phyloP scores from a whole-genome alignment of 176 grass and related monocot genomes.

The Triticum aestivum region DNA sequence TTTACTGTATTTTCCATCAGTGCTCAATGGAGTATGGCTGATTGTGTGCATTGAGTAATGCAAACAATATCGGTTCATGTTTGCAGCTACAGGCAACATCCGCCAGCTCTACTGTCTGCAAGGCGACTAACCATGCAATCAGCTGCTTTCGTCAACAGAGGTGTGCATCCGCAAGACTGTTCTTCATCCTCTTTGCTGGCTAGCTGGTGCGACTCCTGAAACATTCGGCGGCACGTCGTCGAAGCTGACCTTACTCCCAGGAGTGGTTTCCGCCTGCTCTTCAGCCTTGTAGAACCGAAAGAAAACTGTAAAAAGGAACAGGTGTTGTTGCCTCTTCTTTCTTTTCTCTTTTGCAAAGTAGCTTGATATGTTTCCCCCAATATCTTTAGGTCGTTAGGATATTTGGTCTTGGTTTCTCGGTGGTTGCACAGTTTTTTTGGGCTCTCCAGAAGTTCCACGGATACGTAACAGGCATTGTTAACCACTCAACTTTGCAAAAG shows the following conservation, averaged over 20 bases:
- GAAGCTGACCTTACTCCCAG: conserved; percentile 40
- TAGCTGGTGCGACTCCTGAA: conserved; percentile 8
- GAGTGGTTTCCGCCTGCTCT: not conserved
- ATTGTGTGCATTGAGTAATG: not conserved
- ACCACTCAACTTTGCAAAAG: not conserved
- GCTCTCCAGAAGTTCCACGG: conserved; percentile 24
- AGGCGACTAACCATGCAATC: conserved; percentile 50
- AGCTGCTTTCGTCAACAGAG: not conserved
- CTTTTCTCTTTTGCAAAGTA: not conserved
- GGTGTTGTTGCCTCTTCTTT: not conserved
- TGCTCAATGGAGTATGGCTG: not conserved
- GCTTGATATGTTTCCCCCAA: not conserved
- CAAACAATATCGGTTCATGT: conserved; percentile 22
- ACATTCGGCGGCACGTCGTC: conserved; percentile 26
- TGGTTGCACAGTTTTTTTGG: conserved; percentile 28
- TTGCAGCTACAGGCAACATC: conserved; percentile 86
- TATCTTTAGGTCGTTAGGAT: not conserved
- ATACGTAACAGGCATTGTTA: conserved; percentile 29
- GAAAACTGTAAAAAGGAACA: conserved; percentile 45
- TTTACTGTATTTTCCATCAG: not conserved
- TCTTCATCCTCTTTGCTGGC: conserved; percentile 19
- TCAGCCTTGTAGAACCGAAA: conserved; percentile 24
- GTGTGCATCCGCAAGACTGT: not conserved
- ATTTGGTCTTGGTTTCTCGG: not conserved
- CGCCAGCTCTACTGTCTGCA: conserved; percentile 98